Evolutionary conservation across 257 asterid species (phyloP), one percentile per base, ranked within the genome.

Genomic region (Jaltomata sinuosa): DNA sequence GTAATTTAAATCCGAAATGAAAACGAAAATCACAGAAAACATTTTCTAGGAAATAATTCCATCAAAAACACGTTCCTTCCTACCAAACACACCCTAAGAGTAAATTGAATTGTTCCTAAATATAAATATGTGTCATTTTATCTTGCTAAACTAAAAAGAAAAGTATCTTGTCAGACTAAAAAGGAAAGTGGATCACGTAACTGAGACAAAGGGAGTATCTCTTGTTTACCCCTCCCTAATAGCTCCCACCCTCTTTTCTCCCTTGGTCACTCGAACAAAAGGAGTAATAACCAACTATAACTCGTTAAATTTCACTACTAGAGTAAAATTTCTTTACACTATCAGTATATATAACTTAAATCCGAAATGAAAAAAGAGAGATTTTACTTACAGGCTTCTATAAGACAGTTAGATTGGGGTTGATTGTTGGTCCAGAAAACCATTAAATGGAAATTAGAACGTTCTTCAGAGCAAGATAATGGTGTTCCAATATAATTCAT

Each of bases 391-490:
- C 57, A 74, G 1, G 67, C n/a, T 22, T 59, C 67, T 22, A 11
- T 3, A 11, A 59, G 67, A 59, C 25, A 22, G 32, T 8, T 77
- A 9, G 45, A 77, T 77, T 49, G 25, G 27, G 27, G 25, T 49
- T 49, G 29, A 8, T 77, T 16, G 42, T 77, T 49, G 27, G 29
- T 77, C 82, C 82, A 77, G 3, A 77, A 77, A 49, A 77, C 82
- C 82, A 77, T 77, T 50, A 77, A 77, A 77, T 77, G 82, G 27
- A 77, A 77, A 77, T 77, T 77, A 27, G 82, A 77, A 4, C 82
- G 82, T 49, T 77, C 82, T 29, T 77, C 62, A 15, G 82, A 77
- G 25, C 82, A 77, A 7, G 42, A 77, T 29, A 77, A 29, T 77
- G 82, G 40, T 29, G 18, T 6, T 8, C 82, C 82, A 10, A 77